These are phyloP conservation scores for Pilaira anomala DNA, from an alignment of 192 early-diverging fungal genomes.

Conservation along the genomic window DNA sequence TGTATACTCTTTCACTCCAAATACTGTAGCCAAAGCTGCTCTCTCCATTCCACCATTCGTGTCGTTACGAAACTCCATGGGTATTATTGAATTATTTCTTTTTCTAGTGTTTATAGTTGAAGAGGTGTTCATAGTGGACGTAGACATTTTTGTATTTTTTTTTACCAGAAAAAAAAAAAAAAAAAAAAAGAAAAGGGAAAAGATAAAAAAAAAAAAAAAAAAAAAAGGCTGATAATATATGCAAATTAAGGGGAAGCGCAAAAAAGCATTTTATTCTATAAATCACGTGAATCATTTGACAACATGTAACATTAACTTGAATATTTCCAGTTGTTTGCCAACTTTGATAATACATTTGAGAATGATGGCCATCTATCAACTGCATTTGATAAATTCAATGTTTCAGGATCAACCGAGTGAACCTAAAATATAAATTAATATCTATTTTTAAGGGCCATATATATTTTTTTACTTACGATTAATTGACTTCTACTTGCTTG, in stretches of 20 bases:
- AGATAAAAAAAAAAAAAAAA: not conserved
- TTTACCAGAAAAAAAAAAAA: no score
- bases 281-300: not conserved
- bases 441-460: not conserved
- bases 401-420: not conserved
- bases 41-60: slow-evolving; percentile 11
- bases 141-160: not conserved
- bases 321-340: slow-evolving; percentile 10
- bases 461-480: not conserved
- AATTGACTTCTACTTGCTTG: not conserved
- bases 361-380: not conserved
- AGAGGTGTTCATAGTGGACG: not conserved
- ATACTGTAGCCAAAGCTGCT: slow-evolving; percentile 22
- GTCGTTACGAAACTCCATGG: slow-evolving; percentile 18
- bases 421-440: slow-evolving; percentile 9
- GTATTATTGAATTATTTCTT: slow-evolving; percentile 24
- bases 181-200: not conserved
- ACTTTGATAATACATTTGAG: not conserved
- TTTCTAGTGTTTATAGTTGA: slow-evolving; percentile 4
- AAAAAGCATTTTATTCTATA: not conserved
- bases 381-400: not conserved
- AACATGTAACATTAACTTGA: not conserved
- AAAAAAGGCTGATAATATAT: not conserved
- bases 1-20: slow-evolving; percentile 19
- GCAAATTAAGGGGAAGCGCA: not conserved